A percentile compares a stretch with the other conserved stretches of the same genome.
These are phyloP conservation scores for Tardiomyces blankii DNA, from an alignment of 1,139 yeast genomes.

Conservation along the genomic window DNA sequence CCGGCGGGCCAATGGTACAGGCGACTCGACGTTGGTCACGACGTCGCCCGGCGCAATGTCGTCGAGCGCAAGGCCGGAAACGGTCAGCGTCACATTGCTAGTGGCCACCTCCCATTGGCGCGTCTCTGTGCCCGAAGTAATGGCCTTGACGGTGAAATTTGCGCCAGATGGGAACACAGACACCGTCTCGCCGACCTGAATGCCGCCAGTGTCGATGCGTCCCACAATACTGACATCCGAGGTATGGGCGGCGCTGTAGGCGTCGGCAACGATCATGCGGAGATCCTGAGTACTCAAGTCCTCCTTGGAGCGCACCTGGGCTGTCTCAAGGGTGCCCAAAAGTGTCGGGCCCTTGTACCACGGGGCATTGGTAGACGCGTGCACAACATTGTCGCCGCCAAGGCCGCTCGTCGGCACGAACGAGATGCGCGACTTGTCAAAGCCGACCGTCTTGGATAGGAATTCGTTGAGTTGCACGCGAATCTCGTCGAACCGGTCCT, in stretches of 20 bases:
- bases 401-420: constrained; percentile 86
- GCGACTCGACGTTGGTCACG: constrained; percentile 39
- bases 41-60: constrained; percentile 67
- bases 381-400: constrained; percentile 69
- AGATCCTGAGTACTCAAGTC: constrained; percentile 19
- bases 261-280: constrained; percentile 33
- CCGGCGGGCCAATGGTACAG: constrained; percentile 37
- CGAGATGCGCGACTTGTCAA: constrained; percentile 34
- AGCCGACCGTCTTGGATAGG: constrained; percentile 52
- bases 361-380: constrained; percentile 21
- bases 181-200: constrained; percentile 69
- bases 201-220: constrained; percentile 59
- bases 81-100: constrained; percentile 51
- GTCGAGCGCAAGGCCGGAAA: constrained; percentile 41
- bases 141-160: constrained; percentile 35
- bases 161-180: constrained; percentile 41
- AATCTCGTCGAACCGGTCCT: constrained; percentile 54
- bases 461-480: constrained; percentile 45
- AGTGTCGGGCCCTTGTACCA: constrained; percentile 68
- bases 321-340: constrained; percentile 37
- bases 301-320: constrained; percentile 14
- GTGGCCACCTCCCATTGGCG: constrained; percentile 50
- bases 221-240: constrained; percentile 47
- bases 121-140: constrained; percentile 20
- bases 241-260: constrained; percentile 20